phyloP scores from a whole-genome alignment of 306 rosid genomes.

The Luffa acutangula region DNA sequence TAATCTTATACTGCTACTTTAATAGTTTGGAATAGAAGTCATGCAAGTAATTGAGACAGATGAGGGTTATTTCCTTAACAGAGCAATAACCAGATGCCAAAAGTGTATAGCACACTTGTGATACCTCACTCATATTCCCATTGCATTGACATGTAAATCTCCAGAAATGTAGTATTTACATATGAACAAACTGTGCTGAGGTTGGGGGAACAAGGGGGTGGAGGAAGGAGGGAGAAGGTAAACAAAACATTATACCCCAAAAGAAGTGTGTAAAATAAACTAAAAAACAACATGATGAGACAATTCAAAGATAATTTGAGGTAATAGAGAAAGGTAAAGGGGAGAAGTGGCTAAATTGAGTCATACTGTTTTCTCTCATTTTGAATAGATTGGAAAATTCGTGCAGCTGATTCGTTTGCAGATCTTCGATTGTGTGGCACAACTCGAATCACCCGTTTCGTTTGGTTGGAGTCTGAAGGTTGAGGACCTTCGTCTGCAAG shows the following conservation, averaged over 20 bases:
- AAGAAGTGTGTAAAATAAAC: background rate
- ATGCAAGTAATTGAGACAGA: background rate
- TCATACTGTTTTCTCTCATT: constrained; percentile 61
- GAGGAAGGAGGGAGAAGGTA: background rate
- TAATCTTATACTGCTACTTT: too few relatives aligned
- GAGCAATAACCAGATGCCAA: background rate
- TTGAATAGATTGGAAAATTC: constrained; percentile 86
- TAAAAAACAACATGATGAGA: background rate
- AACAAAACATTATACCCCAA: background rate
- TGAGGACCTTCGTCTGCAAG: constrained; percentile 35
- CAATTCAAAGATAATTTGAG: constrained; percentile 1
- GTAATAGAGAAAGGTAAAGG: background rate
- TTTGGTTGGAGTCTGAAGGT: constrained; percentile 27
- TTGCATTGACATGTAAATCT: constrained; percentile 23
- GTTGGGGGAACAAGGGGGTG: background rate
- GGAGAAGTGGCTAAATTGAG: constrained; percentile 2
- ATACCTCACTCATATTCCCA: constrained; percentile 2
- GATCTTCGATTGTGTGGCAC: constrained; percentile 80
- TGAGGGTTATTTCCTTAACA: background rate
- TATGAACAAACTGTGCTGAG: constrained; percentile 13
- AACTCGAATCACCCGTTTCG: constrained; percentile 59
- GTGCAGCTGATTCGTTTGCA: constrained; percentile 88
- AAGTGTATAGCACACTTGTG: background rate
- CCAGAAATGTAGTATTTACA: constrained; percentile 29
- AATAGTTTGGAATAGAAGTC: background rate